phyloP scores from a whole-genome alignment of 169 alveolate genomes.

The Babesia bovis region DNA sequence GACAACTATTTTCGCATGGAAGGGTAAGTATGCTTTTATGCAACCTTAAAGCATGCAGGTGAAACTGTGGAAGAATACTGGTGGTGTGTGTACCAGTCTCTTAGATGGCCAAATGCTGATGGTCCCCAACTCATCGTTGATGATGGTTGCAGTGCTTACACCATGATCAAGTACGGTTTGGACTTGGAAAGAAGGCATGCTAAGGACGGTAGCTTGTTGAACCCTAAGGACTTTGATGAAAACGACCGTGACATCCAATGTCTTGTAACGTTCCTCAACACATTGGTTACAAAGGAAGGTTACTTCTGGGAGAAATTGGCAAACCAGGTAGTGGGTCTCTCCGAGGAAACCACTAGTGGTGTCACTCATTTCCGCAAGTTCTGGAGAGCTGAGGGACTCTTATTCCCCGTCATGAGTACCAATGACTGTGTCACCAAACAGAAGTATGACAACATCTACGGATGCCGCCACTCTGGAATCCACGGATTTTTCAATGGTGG shows the following conservation, averaged over 20 bases:
- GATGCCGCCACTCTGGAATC: conserved; percentile 97
- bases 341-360: conserved; percentile 99
- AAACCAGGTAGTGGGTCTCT: conserved; percentile 89
- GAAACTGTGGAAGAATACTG: conserved; percentile 95
- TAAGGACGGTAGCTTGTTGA: conserved; percentile 51
- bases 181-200: conserved; percentile 79
- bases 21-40: conserved; percentile 39
- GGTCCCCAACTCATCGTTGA: conserved; percentile 97
- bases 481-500: conserved; percentile 98
- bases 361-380: conserved; percentile 90
- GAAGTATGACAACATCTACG: conserved; percentile 97
- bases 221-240: conserved; percentile 68
- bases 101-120: conserved; percentile 92
- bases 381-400: conserved; percentile 86
- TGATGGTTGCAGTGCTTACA: conserved; percentile 97
- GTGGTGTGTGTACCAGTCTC: conserved; percentile 93
- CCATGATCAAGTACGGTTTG: conserved; percentile 91
- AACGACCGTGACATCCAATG: conserved; percentile 72
- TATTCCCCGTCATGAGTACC: conserved; percentile 94
- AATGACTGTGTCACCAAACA: conserved; percentile 97
- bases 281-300: conserved; percentile 83
- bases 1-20: conserved; percentile 97
- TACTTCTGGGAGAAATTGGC: conserved; percentile 90
- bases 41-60: conserved; percentile 4
- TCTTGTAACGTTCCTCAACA: conserved; percentile 81